phyloP scores from a whole-genome alignment of 805 yeast species.

The Spathaspora boniae region DNA sequence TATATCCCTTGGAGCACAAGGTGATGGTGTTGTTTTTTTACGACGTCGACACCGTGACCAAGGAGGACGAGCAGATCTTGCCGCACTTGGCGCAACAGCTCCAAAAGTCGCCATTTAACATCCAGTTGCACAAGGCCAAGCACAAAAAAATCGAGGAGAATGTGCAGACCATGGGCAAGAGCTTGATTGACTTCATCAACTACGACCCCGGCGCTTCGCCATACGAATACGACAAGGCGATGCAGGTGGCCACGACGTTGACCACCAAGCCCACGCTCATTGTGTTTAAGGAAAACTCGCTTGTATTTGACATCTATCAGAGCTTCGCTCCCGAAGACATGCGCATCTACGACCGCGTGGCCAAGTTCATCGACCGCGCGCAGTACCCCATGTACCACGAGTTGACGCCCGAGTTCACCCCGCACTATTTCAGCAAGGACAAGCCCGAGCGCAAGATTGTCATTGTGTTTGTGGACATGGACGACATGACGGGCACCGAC shows the following conservation, averaged over 20 bases:
- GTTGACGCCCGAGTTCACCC: constrained; percentile 38
- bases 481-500: constrained; percentile 28
- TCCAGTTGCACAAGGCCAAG: constrained; percentile 51
- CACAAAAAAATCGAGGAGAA: constrained; percentile 39
- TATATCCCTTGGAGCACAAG: constrained; percentile 37
- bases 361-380: constrained; percentile 47
- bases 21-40: constrained; percentile 53
- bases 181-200: constrained; percentile 42
- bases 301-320: constrained; percentile 51
- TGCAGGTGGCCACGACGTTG: constrained; percentile 48
- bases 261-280: constrained; percentile 62
- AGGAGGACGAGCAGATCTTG: constrained; percentile 62
- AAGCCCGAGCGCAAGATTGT: constrained; percentile 42
- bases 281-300: constrained; percentile 55
- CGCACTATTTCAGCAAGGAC: constrained; percentile 31
- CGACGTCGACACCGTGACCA: constrained; percentile 46
- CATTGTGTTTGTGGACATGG: constrained; percentile 45
- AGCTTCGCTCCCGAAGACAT: constrained; percentile 63
- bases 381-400: constrained; percentile 53
- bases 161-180: constrained; percentile 38
- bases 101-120: constrained; percentile 53
- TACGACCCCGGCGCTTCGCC: constrained; percentile 32
- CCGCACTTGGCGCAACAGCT: constrained; percentile 60
- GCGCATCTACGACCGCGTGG: constrained; percentile 46
- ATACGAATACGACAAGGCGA: constrained; percentile 39